A percentile compares a stretch with the other conserved stretches of the same genome.
These are phyloP conservation scores for Myxozyma mucilagina DNA, from an alignment of 805 yeast species.

Conservation along the genomic window DNA sequence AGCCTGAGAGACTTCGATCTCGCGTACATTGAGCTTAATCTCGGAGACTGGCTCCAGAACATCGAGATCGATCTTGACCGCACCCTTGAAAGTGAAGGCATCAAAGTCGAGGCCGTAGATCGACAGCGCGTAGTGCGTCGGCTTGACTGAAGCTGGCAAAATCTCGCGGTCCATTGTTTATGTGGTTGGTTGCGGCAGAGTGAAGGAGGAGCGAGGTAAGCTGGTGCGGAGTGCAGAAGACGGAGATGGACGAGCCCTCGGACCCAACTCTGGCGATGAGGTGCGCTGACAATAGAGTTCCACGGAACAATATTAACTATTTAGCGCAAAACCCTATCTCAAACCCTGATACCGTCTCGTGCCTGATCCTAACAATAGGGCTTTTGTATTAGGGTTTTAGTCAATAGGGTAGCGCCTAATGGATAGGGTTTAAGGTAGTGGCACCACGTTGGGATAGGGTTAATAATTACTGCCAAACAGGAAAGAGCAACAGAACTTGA, in stretches of 20 bases:
- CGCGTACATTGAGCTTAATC: constrained; percentile 31
- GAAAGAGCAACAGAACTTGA: background rate
- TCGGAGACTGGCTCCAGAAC: constrained; percentile 27
- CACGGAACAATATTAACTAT: background rate
- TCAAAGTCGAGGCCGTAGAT: constrained; percentile 27
- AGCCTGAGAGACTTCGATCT: constrained; percentile 26
- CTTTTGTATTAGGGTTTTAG: no score
- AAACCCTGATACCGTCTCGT: no score
- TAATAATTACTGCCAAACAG: background rate
- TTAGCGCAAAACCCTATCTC: background rate
- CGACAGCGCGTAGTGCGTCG: constrained; percentile 31
- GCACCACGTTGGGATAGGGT: no score
- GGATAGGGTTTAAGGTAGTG: no score
- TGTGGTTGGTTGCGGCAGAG: background rate
- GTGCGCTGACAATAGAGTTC: background rate
- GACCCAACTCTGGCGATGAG: no score
- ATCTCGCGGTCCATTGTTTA: constrained; percentile 31
- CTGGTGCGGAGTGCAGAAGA: background rate
- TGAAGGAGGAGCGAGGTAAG: background rate
- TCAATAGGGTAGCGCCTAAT: no score
- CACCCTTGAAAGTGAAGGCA: constrained; percentile 29
- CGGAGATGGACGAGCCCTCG: background rate
- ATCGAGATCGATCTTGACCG: constrained; percentile 32
- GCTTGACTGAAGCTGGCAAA: constrained; percentile 28
- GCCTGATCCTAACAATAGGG: no score